Evolutionary conservation across 2,329 filamentous ascomycete species (phyloP).

Genomic region (Aspergillus brunneoviolaceus): DNA sequence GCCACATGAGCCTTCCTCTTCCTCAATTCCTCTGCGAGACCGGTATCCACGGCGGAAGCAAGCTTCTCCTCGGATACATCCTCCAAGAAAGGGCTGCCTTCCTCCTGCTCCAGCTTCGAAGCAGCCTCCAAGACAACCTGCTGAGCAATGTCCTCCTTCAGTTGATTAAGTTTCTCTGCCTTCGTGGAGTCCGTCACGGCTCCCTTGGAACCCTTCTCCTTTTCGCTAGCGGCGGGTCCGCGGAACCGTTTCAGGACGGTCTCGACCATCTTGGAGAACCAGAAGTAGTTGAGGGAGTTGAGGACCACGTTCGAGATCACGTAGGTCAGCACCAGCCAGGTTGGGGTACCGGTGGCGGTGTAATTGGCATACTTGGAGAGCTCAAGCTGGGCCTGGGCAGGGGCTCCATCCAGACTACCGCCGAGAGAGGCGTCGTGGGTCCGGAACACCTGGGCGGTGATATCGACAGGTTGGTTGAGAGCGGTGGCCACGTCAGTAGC

Average conservation of each 20-base stretch:
- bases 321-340: constrained; percentile 61
- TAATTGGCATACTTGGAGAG: constrained; percentile 51
- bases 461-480: constrained; percentile 27
- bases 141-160: constrained; percentile 28
- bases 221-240: constrained; percentile 22
- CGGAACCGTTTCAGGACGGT: constrained; percentile 64
- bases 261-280: constrained; percentile 68
- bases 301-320: constrained; percentile 59
- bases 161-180: constrained; percentile 11
- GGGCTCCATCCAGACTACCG: constrained; percentile 35
- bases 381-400: constrained; percentile 44
- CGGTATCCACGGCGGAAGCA: constrained; percentile 52
- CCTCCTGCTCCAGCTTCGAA: constrained; percentile 30
- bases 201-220: constrained; percentile 11
- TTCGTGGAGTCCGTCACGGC: constrained; percentile 19
- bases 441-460: constrained; percentile 37
- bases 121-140: constrained; percentile 39
- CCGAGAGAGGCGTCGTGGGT: constrained; percentile 34
- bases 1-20: constrained; percentile 24
- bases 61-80: constrained; percentile 24
- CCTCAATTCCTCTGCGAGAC: constrained; percentile 90
- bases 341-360: constrained; percentile 47
- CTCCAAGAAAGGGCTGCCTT: constrained; percentile 28
- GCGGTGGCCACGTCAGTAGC: constrained; percentile 29
- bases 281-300: constrained; percentile 64